Evolutionary conservation across 2,329 filamentous ascomycete genomes (phyloP), one percentile per base, ranked within the genome.

Genomic region (Chaetomiaceae sp.): DNA sequence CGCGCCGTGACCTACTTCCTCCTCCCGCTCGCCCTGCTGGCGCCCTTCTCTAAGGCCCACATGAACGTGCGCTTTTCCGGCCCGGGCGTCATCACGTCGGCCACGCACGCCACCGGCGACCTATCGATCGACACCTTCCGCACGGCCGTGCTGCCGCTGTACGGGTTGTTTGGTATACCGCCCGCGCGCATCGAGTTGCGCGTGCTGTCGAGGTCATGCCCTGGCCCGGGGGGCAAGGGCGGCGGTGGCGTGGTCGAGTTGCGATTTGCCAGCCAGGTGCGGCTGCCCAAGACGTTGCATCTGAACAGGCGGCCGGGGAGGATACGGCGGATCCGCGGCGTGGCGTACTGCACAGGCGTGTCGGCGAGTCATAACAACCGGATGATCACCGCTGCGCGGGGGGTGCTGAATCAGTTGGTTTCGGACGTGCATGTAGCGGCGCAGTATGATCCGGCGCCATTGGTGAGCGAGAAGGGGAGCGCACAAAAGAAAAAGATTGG

Each of bases 201-300:
- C 29, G 85, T 97, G 5, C 73, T 96, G 56, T 84, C 80, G 64
- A 77, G 94, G 55, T 92, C 89, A 13, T 94, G 90, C 67, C 80
- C 87, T 0, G 89, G 89, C 0, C 77, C 81, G 0, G 81, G 82
- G 41, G 91, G 90, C 2, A 80, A 80, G 55, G 89, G 90, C 25
- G 94, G 92, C 34, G 90, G 89, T 37, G 94, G 94, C 37, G 81
- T 95, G 51, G 92, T 99, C n/a, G 91, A 96, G 71, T 74, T 99
- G 54, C 80, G 91, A 7, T 97, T 97, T 66, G 90, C 89, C 18
- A 91, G 92, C 68, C 94, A 99, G 72, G 87, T 99, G 11, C 84
- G 92, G 33, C 75, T 97, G 47, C 94, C 94, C 10, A 96, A 95
- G 75, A 99, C 94, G 33, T 75, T 99, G 67, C 94, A 99, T 70